These are phyloP conservation scores for Suhomyces vadensis DNA, from an alignment of 805 yeast genomes.

Conservation along the genomic window DNA sequence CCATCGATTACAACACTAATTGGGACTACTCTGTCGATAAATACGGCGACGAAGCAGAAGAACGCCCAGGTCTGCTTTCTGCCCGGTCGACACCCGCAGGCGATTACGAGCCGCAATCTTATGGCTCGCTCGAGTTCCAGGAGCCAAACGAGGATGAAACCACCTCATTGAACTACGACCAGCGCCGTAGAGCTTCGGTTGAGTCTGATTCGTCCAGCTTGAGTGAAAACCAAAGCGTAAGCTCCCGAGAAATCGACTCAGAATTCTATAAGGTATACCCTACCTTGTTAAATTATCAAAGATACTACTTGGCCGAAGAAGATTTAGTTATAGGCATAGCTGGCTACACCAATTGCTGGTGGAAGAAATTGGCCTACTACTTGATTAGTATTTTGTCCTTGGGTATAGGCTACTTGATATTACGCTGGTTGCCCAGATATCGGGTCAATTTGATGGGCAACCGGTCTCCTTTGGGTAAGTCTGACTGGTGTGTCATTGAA, in stretches of 20 bases:
- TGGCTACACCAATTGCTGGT: conserved; percentile 64
- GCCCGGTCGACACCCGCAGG: conserved; percentile 4
- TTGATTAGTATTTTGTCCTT: conserved; percentile 55
- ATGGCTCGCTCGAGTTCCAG: conserved; percentile 24
- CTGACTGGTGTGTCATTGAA: conserved; percentile 93
- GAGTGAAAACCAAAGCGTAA: conserved; percentile 1
- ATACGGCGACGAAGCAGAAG: conserved; percentile 28
- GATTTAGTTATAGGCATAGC: conserved; percentile 94
- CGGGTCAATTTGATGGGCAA: conserved; percentile 67
- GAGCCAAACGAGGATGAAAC: conserved; percentile 2
- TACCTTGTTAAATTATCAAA: conserved; percentile 57
- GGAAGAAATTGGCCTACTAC: conserved; percentile 51
- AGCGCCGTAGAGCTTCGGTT: conserved; percentile 17
- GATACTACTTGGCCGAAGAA: conserved; percentile 93
- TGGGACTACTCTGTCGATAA: conserved; percentile 68
- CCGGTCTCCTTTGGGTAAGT: conserved; percentile 67
- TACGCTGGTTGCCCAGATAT: conserved; percentile 86
- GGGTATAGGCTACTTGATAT: conserved; percentile 71
- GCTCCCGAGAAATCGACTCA: conserved; percentile 1
- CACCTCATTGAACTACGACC: conserved; percentile 19
- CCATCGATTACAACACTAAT: conserved; percentile 70
- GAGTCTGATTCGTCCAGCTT: conserved; percentile 8
- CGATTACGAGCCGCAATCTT: conserved; percentile 7
- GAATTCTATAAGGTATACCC: conserved; percentile 19
- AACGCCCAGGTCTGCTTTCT: conserved; percentile 9